Evolutionary conservation across 345 rosid genomes (phyloP).

Genomic region (Laguncularia racemosa): DNA sequence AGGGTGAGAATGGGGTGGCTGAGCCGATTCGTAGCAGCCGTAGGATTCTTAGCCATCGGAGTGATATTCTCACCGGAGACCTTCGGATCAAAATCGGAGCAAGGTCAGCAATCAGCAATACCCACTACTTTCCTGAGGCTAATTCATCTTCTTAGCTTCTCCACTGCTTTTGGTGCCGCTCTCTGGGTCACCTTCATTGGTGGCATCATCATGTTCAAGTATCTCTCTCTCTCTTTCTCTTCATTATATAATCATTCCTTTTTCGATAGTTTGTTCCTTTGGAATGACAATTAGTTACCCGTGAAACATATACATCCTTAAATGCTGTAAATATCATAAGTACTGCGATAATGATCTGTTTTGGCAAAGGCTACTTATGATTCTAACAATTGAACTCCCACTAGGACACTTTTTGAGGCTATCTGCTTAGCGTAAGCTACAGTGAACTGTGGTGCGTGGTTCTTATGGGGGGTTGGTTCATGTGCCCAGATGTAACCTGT

Average conservation of each 20-base stretch:
- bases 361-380: too few species aligned
- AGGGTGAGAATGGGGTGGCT: slow-evolving; percentile 60
- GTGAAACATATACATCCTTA: too few species aligned
- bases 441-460: too few species aligned
- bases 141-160: slow-evolving; percentile 79
- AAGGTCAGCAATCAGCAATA: slow-evolving; percentile 8
- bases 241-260: background rate
- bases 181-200: slow-evolving; percentile 99
- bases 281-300: too few species aligned
- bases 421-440: too few species aligned
- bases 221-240: background rate
- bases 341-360: too few species aligned
- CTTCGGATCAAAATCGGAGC: slow-evolving; percentile 55
- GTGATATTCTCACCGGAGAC: slow-evolving; percentile 84
- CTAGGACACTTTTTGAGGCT: too few species aligned
- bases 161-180: slow-evolving; percentile 94
- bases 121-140: slow-evolving; percentile 55
- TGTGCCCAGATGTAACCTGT: too few species aligned
- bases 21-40: slow-evolving; percentile 57
- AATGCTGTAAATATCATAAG: too few species aligned
- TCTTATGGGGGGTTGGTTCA: too few species aligned
- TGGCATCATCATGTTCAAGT: slow-evolving; percentile 99
- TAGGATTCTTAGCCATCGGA: slow-evolving; percentile 72
- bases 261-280: too few species aligned
- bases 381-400: too few species aligned